Evolutionary conservation across 2,329 filamentous ascomycete species (phyloP), one percentile per base, ranked within the genome.

Genomic region (Claviceps digitariae): DNA sequence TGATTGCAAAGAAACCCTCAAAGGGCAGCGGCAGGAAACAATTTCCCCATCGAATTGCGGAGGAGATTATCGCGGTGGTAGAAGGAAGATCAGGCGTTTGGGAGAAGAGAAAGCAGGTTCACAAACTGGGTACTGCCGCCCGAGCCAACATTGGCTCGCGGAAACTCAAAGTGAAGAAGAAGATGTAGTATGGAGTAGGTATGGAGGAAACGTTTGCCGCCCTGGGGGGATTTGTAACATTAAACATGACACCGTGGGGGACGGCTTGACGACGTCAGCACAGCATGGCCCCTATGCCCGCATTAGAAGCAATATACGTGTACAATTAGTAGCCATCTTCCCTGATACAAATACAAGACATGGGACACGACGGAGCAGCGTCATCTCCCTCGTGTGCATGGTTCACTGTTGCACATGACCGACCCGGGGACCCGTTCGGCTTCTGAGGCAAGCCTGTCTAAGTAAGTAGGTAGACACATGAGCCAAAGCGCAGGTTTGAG

Each of bases 61-160:
- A 91, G 65, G 91, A 96, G 76, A 74, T 97, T 56, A 77, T 97
- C 52, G 79, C 85, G 38, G 86, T 97, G 27, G 83, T 94, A 10
- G 90, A 97, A 74, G 93, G 93, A 34, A 80, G 80, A 62, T 94
- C 89, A 59, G 66, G 70, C 25, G 84, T 89, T 48, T 98, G 93
- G 93, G 89, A 95, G 44, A 84, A 81, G 74, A 78, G 93, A 60
- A 76, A 78, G 59, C 71, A 75, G 57, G 72, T 94, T 53, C 93
- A 98, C 72, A 94, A 90, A 78, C 70, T 84, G 60, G 90, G 81
- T 57, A 88, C 90, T 38, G 78, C 81, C 29, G 80, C 86, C 27
- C 79, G 93, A 71, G 84, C 86, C 36, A 97, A 96, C 64, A 60
- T 83, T 61, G 69, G 60, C 36, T 69, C 64, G n/a, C 64, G 61